phyloP scores from a whole-genome alignment of 306 rosid species.

The Castanea crenata region DNA sequence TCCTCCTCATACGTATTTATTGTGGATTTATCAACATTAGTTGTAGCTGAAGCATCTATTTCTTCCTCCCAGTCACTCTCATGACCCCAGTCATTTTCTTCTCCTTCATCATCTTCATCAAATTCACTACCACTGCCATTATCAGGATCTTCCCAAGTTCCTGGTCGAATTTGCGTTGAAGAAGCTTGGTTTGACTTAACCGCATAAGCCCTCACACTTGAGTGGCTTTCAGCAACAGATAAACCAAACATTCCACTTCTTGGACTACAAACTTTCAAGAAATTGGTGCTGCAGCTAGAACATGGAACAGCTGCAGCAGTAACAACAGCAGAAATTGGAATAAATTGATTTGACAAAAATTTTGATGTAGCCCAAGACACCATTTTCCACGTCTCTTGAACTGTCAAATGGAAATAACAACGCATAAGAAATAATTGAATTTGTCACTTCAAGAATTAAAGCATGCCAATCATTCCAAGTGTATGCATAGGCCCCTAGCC shows the following conservation, averaged over 20 bases:
- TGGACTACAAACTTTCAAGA: conserved; percentile 17
- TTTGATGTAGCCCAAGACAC: conserved; percentile 35
- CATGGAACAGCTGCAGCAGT: conserved; percentile 20
- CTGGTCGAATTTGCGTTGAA: conserved; percentile 23
- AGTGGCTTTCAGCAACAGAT: conserved; percentile 19
- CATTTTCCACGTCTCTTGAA: conserved; percentile 37
- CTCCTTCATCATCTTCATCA: conserved; percentile 48
- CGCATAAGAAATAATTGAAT: neutral
- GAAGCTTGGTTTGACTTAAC: conserved; percentile 30
- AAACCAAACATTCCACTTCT: conserved; percentile 22
- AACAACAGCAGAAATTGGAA: conserved; percentile 24
- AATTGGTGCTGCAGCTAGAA: conserved; percentile 22
- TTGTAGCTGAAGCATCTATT: conserved; percentile 29
- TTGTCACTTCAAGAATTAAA: neutral
- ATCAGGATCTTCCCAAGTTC: conserved; percentile 83
- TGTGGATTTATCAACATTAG: conserved; percentile 30
- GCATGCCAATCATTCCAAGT: neutral
- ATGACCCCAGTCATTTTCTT: conserved; percentile 46
- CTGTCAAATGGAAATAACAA: neutral
- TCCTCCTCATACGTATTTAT: conserved; percentile 46
- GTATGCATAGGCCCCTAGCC: neutral
- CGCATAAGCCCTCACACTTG: conserved; percentile 25
- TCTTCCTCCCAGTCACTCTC: conserved; percentile 62
- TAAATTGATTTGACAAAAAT: conserved; percentile 21
- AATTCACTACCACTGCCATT: conserved; percentile 60